Evolutionary conservation across 805 yeast genomes (phyloP).

Genomic region (Saccharomycopsis oosterbeekiorum): DNA sequence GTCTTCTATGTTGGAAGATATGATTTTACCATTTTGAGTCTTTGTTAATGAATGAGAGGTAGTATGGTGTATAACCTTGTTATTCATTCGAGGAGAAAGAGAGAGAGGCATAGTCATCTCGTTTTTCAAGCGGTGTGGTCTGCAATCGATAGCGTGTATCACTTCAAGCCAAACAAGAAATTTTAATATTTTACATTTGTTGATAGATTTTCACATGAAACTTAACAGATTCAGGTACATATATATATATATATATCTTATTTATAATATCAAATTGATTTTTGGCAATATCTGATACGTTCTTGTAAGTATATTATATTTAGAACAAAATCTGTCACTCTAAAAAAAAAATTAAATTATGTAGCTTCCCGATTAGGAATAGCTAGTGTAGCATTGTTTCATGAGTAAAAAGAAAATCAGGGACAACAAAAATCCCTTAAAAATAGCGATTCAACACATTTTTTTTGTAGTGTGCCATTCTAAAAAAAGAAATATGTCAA

Average conservation of each 20-base stretch:
- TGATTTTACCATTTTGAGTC: constrained; percentile 2
- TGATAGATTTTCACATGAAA: too few relatives aligned
- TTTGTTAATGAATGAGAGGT: not conserved
- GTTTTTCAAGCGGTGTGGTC: not conserved
- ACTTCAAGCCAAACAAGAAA: too few relatives aligned
- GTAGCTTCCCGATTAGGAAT: not conserved
- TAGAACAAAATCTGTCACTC: not conserved
- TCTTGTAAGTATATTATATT: too few relatives aligned
- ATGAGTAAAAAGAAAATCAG: not conserved
- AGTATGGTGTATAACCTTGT: not conserved
- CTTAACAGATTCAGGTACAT: too few relatives aligned
- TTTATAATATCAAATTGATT: too few relatives aligned
- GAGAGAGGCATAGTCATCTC: not conserved
- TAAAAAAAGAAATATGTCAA: not conserved
- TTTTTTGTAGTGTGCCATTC: not conserved
- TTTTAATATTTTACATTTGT: too few relatives aligned
- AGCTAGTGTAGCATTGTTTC: not conserved
- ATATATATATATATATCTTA: too few relatives aligned
- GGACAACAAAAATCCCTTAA: not conserved
- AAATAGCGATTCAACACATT: not conserved
- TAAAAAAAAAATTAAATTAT: too few relatives aligned
- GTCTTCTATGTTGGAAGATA: constrained; percentile 4
- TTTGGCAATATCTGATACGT: too few relatives aligned
- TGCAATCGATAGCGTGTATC: too few relatives aligned
- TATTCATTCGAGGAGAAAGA: not conserved